Evolutionary conservation across 352 stramenopile genomes (phyloP).

Genomic region (Pythium pyrilobum): DNA sequence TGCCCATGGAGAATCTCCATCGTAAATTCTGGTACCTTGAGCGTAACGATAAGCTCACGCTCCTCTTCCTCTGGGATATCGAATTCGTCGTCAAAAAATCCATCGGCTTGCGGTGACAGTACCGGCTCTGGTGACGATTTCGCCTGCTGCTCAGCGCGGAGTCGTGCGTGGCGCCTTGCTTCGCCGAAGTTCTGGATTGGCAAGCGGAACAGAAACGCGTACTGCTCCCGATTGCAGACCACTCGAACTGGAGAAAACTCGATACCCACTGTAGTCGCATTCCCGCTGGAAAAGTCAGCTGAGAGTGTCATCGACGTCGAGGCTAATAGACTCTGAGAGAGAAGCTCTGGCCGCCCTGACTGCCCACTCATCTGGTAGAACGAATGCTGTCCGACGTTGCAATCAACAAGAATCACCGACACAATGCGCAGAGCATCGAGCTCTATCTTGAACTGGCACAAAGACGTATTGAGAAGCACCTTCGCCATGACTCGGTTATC

Average conservation of each 20-base stretch:
- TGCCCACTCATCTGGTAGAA: slow-evolving; percentile 17
- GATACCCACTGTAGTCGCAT: slow-evolving; percentile 51
- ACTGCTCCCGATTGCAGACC: slow-evolving; percentile 82
- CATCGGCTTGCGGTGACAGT: background rate
- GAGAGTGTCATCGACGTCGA: slow-evolving; percentile 54
- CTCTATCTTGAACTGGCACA: slow-evolving; percentile 66
- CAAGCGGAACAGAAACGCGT: slow-evolving; percentile 67
- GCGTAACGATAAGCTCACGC: slow-evolving; percentile 46
- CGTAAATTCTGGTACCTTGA: slow-evolving; percentile 65
- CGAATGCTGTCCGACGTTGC: slow-evolving; percentile 16
- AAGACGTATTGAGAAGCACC: slow-evolving; percentile 77
- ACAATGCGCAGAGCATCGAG: slow-evolving; percentile 66
- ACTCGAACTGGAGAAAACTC: slow-evolving; percentile 55
- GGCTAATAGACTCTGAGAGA: slow-evolving; percentile 61
- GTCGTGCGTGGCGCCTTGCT: slow-evolving; percentile 25
- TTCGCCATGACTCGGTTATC: slow-evolving; percentile 76
- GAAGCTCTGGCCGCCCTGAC: slow-evolving; percentile 23
- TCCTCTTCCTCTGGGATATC: slow-evolving; percentile 33
- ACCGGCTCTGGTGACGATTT: background rate
- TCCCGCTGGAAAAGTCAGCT: slow-evolving; percentile 55
- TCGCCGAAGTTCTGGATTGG: slow-evolving; percentile 76
- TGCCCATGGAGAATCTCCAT: slow-evolving; percentile 77
- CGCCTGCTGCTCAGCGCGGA: background rate
- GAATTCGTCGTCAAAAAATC: background rate
- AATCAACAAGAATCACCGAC: slow-evolving; percentile 67